Percentiles rank a stretch among this genome's conserved stretches.
phyloP scores from a whole-genome alignment of 2,329 filamentous ascomycete genomes.

The Trichoderma aggressivum region DNA sequence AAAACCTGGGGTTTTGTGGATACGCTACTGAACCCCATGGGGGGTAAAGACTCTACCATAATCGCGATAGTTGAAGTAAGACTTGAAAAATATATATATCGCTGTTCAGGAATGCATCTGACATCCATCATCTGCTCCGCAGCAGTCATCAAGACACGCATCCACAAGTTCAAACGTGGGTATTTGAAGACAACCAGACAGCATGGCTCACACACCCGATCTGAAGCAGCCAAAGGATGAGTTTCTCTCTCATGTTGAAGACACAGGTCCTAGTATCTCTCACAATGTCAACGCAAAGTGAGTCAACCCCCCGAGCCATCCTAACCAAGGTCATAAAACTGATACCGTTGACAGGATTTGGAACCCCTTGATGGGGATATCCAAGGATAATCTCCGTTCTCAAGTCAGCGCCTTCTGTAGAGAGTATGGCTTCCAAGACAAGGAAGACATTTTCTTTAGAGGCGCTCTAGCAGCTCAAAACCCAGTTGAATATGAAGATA shows the following conservation, averaged over 20 bases:
- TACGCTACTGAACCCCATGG: conserved; percentile 11
- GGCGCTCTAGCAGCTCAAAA: conserved; percentile 31
- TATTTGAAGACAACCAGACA: too few species aligned
- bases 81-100: background rate
- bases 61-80: background rate
- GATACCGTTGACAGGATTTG: conserved; percentile 23
- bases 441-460: conserved; percentile 27
- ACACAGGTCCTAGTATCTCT: conserved; percentile 24
- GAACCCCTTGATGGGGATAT: conserved; percentile 28
- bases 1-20: conserved; percentile 3
- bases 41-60: background rate
- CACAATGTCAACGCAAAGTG: conserved; percentile 34
- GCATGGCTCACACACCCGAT: conserved; percentile 9
- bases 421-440: conserved; percentile 28
- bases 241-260: conserved; percentile 23
- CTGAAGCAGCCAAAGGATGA: conserved; percentile 24
- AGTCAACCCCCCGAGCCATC: background rate
- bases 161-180: background rate
- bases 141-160: background rate
- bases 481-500: conserved; percentile 21
- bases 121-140: background rate
- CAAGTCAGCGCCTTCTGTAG: conserved; percentile 28
- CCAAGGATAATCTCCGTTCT: conserved; percentile 22
- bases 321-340: background rate
- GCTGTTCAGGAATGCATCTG: background rate